phyloP scores from a whole-genome alignment of 352 stramenopile species.

The Phytophthora idaei region DNA sequence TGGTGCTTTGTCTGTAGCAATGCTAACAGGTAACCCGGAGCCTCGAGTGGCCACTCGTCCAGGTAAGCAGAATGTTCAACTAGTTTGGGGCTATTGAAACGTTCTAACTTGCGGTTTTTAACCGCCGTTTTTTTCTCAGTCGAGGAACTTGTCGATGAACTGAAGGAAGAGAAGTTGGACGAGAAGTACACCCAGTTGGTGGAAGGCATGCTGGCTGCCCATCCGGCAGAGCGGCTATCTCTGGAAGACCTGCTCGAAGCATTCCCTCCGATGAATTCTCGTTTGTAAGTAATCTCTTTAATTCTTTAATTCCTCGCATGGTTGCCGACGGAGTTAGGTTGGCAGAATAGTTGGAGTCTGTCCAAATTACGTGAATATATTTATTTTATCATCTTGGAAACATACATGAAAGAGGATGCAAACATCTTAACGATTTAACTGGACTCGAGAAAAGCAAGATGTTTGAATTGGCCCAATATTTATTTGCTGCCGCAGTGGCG shows the following conservation, averaged over 20 bases:
- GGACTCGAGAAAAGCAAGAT: too few species aligned
- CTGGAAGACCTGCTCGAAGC: slow-evolving; percentile 50
- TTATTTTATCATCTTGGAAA: slow-evolving; percentile 32
- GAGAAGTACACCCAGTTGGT: slow-evolving; percentile 48
- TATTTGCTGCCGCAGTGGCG: too few species aligned
- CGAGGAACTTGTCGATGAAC: slow-evolving; percentile 62
- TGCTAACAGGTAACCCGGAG: slow-evolving; percentile 70
- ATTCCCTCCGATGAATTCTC: slow-evolving; percentile 46
- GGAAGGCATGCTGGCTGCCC: slow-evolving; percentile 45
- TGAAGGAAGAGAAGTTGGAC: slow-evolving; percentile 36
- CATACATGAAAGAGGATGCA: background rate
- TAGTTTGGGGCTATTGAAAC: background rate
- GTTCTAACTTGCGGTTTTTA: slow-evolving; percentile 6
- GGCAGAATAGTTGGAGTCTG: background rate
- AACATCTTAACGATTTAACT: too few species aligned
- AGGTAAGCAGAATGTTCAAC: slow-evolving; percentile 33
- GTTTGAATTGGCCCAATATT: too few species aligned
- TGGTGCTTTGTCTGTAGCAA: slow-evolving; percentile 70
- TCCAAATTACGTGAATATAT: slow-evolving; percentile 33
- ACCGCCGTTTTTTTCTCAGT: slow-evolving; percentile 31
- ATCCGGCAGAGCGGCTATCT: slow-evolving; percentile 47
- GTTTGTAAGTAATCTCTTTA: slow-evolving; percentile 38
- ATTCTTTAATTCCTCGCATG: background rate
- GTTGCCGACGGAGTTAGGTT: too few species aligned
- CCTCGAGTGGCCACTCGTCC: slow-evolving; percentile 69